A percentile compares a stretch with the other conserved stretches of the same genome.
These are phyloP conservation scores for Fusarium liriodendri DNA, from an alignment of 2,329 filamentous ascomycete species.

Conservation along the genomic window DNA sequence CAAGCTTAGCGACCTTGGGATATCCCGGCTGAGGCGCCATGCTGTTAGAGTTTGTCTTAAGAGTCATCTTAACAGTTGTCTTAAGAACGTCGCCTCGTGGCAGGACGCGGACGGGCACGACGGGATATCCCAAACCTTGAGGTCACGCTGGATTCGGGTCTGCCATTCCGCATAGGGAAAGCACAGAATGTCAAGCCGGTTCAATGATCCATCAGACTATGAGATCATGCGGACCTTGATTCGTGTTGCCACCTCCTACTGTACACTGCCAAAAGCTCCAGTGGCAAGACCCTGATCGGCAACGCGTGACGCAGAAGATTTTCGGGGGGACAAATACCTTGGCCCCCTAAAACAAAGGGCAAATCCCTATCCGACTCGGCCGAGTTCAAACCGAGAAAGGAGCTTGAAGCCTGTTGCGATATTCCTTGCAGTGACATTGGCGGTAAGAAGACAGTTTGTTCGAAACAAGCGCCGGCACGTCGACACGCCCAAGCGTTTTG, in stretches of 20 bases:
- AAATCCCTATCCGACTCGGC: constrained; percentile 18
- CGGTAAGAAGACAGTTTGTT: constrained; percentile 17
- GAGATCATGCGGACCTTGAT: constrained; percentile 13
- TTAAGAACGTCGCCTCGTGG: not conserved
- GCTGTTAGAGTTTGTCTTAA: not conserved
- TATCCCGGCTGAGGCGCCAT: not conserved
- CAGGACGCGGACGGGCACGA: not conserved
- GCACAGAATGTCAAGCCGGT: not conserved
- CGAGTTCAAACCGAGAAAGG: constrained; percentile 14
- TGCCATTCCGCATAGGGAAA: not conserved
- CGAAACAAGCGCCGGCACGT: constrained; percentile 41
- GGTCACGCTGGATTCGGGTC: not conserved
- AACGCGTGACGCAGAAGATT: constrained; percentile 14
- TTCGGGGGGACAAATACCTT: not conserved
- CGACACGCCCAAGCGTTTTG: not conserved
- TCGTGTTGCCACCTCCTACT: not conserved
- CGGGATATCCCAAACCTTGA: not conserved
- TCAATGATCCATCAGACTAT: not conserved
- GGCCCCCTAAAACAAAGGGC: not conserved
- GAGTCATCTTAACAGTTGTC: not conserved
- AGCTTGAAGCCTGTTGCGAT: not conserved
- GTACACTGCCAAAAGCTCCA: not conserved
- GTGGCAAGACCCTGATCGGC: constrained; percentile 18
- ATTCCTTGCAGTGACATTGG: constrained; percentile 9
- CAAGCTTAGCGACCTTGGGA: not conserved